Evolutionary conservation across 768 basidiomycete genomes (phyloP).

Genomic region (Crucibulum laeve): DNA sequence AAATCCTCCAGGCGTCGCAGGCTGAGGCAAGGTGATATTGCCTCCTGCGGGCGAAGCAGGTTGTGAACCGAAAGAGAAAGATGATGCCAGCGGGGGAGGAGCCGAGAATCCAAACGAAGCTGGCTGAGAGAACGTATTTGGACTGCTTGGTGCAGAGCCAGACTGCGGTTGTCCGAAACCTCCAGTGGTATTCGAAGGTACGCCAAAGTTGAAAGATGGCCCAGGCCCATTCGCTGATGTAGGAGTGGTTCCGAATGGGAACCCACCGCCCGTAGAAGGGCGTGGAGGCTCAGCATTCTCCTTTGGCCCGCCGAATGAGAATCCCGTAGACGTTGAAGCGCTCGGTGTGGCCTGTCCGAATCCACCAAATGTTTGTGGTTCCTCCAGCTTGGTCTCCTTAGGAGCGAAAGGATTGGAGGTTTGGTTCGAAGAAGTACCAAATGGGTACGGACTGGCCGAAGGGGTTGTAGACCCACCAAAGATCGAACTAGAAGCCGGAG

Average conservation of each 20-base stretch:
- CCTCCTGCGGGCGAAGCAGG: constrained; percentile 54
- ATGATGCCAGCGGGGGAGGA: constrained; percentile 24
- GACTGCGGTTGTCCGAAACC: constrained; percentile 38
- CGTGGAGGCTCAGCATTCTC: constrained; percentile 29
- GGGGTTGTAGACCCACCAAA: constrained; percentile 25
- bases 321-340: constrained; percentile 27
- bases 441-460: constrained; percentile 22
- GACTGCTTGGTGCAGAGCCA: constrained; percentile 51
- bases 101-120: constrained; percentile 43
- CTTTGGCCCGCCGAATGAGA: constrained; percentile 43
- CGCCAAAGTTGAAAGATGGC: constrained; percentile 43
- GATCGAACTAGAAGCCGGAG: constrained; percentile 14
- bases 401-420: constrained; percentile 43
- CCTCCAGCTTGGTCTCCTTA: constrained; percentile 41
- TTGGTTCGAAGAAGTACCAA: constrained; percentile 28
- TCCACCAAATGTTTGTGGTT: constrained; percentile 39
- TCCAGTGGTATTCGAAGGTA: constrained; percentile 26
- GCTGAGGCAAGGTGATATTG: constrained; percentile 30
- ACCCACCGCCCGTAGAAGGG: constrained; percentile 36
- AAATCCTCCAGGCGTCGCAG: constrained; percentile 35
- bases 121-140: constrained; percentile 50
- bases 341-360: constrained; percentile 41
- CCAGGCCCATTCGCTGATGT: constrained; percentile 32
- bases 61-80: constrained; percentile 54
- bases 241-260: constrained; percentile 41